Conservation (phyloP, 495 filamentous ascomycete genomes). For the Trichocladium uniseriatum region DNA sequence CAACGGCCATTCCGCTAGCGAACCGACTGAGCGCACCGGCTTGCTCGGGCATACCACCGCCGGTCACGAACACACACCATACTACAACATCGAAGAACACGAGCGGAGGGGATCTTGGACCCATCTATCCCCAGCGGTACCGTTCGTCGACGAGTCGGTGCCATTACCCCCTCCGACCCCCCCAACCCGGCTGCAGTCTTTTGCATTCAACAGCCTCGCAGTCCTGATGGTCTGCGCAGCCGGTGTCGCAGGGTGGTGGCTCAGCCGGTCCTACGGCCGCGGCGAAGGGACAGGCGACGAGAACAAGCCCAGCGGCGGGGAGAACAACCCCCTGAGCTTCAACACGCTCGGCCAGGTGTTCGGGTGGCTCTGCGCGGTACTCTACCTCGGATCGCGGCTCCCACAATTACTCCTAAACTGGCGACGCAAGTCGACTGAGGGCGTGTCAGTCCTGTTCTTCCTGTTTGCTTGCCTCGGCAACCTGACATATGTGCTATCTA, state of each 20-base stretch:
- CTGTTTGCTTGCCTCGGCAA: slow-evolving; percentile 94
- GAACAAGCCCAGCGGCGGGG: background rate
- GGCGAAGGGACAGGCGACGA: slow-evolving; percentile 3
- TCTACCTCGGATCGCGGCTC: slow-evolving; percentile 81
- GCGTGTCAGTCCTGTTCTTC: slow-evolving; percentile 88
- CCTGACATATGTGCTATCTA: slow-evolving; percentile 83
- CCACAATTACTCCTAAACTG: slow-evolving; percentile 89
- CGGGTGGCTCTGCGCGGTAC: slow-evolving; percentile 71
- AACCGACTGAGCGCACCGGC: slow-evolving; percentile 33
- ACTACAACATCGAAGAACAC: slow-evolving; percentile 14
- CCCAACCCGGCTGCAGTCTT: slow-evolving; percentile 43
- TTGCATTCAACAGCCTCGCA: slow-evolving; percentile 61
- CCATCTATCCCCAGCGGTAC: slow-evolving; percentile 70
- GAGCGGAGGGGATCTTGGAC: slow-evolving; percentile 45
- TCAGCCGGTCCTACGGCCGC: slow-evolving; percentile 41
- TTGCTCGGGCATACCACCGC: slow-evolving; percentile 25
- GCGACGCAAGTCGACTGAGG: slow-evolving; percentile 80
- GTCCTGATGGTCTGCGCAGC: slow-evolving; percentile 71
- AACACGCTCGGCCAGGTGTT: slow-evolving; percentile 74
- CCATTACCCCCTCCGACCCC: slow-evolving; percentile 21
- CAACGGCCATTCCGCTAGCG: slow-evolving; percentile 5
- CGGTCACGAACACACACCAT: background rate
- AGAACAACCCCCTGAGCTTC: slow-evolving; percentile 45
- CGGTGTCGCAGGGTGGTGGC: slow-evolving; percentile 77
- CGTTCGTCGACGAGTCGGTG: slow-evolving; percentile 42